A percentile compares a stretch with the other conserved stretches of the same genome.
These are phyloP conservation scores for Nemania abortiva DNA, from an alignment of 2,329 filamentous ascomycete species.

Conservation along the genomic window DNA sequence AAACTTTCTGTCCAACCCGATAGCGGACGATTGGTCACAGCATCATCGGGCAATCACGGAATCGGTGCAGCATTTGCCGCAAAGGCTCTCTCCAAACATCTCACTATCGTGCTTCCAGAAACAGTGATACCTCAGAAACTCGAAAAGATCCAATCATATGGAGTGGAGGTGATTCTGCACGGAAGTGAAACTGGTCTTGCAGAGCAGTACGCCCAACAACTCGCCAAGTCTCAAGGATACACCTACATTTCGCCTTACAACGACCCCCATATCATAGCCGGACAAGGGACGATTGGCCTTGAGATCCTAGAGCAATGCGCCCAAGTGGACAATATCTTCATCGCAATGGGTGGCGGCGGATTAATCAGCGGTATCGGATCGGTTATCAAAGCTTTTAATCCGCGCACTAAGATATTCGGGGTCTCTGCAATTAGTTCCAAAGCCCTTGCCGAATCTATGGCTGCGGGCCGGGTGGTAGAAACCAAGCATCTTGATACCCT, in stretches of 20 bases:
- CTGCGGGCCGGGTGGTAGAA: conserved; percentile 12
- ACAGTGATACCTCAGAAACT: conserved; percentile 15
- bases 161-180: conserved; percentile 14
- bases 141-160: conserved; percentile 6
- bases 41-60: conserved; percentile 19
- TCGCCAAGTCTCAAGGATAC: conserved; percentile 12
- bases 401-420: conserved; percentile 18
- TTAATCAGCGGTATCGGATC: conserved; percentile 13
- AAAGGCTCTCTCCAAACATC: conserved; percentile 8
- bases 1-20: conserved; percentile 6
- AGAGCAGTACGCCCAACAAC: conserved; percentile 17
- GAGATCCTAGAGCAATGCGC: conserved; percentile 19
- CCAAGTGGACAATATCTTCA: conserved; percentile 14
- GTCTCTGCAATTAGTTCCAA: conserved; percentile 14
- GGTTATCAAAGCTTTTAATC: conserved; percentile 16
- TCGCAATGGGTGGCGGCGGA: conserved; percentile 20
- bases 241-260: conserved; percentile 20
- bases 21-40: conserved; percentile 5
- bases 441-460: conserved; percentile 17
- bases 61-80: conserved; percentile 18
- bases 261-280: conserved; percentile 18
- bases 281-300: conserved; percentile 18
- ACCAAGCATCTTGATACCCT: conserved; percentile 12
- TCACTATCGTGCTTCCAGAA: conserved; percentile 18
- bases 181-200: conserved; percentile 14